These are phyloP conservation scores for Podospora sp. DNA, from an alignment of 495 filamentous ascomycete genomes.

Conservation along the genomic window DNA sequence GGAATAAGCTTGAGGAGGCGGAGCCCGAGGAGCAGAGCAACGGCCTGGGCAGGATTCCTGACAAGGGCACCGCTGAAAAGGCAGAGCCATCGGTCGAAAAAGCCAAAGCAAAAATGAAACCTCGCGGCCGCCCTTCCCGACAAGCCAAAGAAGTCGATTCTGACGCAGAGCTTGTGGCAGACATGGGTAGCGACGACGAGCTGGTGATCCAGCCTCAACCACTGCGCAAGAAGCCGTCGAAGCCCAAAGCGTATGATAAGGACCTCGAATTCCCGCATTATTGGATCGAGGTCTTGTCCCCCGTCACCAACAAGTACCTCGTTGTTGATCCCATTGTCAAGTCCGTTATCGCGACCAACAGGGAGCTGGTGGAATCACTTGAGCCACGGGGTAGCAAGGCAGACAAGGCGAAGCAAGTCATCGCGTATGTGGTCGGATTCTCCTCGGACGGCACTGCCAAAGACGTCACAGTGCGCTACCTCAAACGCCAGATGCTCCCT, in stretches of 20 bases:
- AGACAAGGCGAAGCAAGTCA: conserved; percentile 83
- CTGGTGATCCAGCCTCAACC: conserved; percentile 40
- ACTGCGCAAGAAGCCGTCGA: conserved; percentile 25
- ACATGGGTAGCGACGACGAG: conserved; percentile 44
- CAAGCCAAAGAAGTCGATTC: conserved; percentile 4
- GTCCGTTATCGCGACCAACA: conserved; percentile 64
- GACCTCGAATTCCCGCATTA: conserved; percentile 85
- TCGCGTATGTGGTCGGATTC: conserved; percentile 88
- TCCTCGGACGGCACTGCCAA: conserved; percentile 87
- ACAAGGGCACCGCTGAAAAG: conserved; percentile 17
- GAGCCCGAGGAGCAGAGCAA: conserved; percentile 45
- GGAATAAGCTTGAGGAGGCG: conserved; percentile 80
- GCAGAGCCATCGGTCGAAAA: not conserved
- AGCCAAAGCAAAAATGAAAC: conserved; percentile 4
- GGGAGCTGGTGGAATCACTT: conserved; percentile 72
- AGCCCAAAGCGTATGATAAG: conserved; percentile 55
- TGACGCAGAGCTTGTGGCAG: conserved; percentile 44
- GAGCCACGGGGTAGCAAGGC: conserved; percentile 82
- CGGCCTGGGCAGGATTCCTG: conserved; percentile 19
- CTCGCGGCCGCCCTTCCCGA: not conserved
- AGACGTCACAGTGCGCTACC: conserved; percentile 91
- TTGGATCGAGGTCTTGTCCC: conserved; percentile 88
- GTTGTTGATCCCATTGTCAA: conserved; percentile 75
- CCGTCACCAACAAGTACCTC: conserved; percentile 73
- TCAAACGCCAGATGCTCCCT: conserved; percentile 79